These are phyloP conservation scores for Salix exigua DNA, from an alignment of 345 rosid genomes.

Conservation along the genomic window DNA sequence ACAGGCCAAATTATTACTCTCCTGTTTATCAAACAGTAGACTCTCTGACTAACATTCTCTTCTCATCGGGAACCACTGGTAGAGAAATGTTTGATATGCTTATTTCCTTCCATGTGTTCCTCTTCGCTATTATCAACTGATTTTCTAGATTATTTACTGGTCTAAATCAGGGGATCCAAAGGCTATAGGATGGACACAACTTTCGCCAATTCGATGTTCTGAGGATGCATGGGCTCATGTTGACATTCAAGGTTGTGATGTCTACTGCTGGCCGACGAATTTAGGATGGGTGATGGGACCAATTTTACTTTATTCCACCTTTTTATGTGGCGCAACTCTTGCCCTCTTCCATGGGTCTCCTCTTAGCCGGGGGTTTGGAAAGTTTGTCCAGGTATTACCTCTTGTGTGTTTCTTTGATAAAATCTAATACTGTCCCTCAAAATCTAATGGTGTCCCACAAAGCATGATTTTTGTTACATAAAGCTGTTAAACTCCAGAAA, in stretches of 20 bases:
- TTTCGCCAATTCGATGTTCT: slow-evolving; percentile 61
- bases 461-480: background rate
- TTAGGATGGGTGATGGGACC: slow-evolving; percentile 98
- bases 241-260: slow-evolving; percentile 49
- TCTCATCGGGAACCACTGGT: slow-evolving; percentile 96
- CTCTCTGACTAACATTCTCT: slow-evolving; percentile 67
- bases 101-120: background rate
- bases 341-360: slow-evolving; percentile 92
- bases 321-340: slow-evolving; percentile 70
- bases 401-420: background rate
- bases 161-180: slow-evolving; percentile 71
- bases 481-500: background rate
- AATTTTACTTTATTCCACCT: slow-evolving; percentile 53
- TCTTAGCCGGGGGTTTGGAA: slow-evolving; percentile 70
- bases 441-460: background rate
- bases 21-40: slow-evolving; percentile 55
- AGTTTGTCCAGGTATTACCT: slow-evolving; percentile 63
- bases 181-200: slow-evolving; percentile 92
- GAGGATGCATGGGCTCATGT: slow-evolving; percentile 64
- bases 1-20: slow-evolving; percentile 41
- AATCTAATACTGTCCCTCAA: background rate
- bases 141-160: slow-evolving; percentile 9
- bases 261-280: slow-evolving; percentile 89
- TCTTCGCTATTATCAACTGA: background rate
- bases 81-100: background rate